phyloP scores from a whole-genome alignment of 2,329 filamentous ascomycete genomes.

The Fusarium chlamydosporum region DNA sequence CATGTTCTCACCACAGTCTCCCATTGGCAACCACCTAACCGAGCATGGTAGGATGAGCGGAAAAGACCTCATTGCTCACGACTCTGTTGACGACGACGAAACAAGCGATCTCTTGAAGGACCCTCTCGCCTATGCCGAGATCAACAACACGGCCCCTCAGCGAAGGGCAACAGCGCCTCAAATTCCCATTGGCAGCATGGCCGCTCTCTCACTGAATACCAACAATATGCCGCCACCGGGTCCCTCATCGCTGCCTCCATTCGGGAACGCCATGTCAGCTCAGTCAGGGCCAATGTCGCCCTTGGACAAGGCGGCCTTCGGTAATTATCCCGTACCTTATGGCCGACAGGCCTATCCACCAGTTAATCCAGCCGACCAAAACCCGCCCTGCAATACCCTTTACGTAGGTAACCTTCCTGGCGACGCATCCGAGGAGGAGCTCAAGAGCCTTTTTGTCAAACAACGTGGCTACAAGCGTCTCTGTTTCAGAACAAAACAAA shows the following conservation, averaged over 20 bases:
- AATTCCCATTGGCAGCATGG: slow-evolving; percentile 77
- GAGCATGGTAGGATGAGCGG: slow-evolving; percentile 73
- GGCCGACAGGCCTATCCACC: slow-evolving; percentile 80
- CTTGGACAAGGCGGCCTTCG: slow-evolving; percentile 13
- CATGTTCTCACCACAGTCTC: slow-evolving; percentile 80
- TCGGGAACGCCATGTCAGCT: slow-evolving; percentile 58
- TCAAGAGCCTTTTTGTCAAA: slow-evolving; percentile 93
- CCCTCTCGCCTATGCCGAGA: slow-evolving; percentile 78
- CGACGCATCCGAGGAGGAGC: slow-evolving; percentile 93
- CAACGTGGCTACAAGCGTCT: slow-evolving; percentile 95
- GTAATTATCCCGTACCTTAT: slow-evolving; percentile 60
- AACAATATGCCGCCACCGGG: slow-evolving; percentile 61
- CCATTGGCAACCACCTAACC: slow-evolving; percentile 77
- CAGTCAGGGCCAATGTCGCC: slow-evolving; percentile 50
- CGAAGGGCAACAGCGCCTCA: slow-evolving; percentile 79
- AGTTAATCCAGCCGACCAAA: slow-evolving; percentile 94
- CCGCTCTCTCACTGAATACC: slow-evolving; percentile 79
- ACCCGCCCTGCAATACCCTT: slow-evolving; percentile 96
- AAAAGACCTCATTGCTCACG: slow-evolving; percentile 80
- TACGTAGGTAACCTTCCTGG: slow-evolving; percentile 97
- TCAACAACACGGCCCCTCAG: slow-evolving; percentile 59
- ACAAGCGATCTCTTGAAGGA: slow-evolving; percentile 80
- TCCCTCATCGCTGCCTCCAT: slow-evolving; percentile 68
- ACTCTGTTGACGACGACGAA: slow-evolving; percentile 75
- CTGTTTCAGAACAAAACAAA: slow-evolving; percentile 93